Evolutionary conservation across 805 yeast species (phyloP), one percentile per base, ranked within the genome.

Genomic region (Ogataea pignaliae): DNA sequence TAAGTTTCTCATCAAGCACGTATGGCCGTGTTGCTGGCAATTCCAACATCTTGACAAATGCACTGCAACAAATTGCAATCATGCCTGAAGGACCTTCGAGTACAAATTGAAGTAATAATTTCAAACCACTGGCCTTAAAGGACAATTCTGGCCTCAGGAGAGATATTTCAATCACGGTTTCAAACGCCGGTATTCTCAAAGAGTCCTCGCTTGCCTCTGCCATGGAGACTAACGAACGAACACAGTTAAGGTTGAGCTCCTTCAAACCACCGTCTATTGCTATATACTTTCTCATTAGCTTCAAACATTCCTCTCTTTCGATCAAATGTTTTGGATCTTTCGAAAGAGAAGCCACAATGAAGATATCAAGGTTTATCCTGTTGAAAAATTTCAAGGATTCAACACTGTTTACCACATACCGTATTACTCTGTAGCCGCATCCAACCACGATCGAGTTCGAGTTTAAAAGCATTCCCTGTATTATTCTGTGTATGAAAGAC

Each of bases 221-320:
- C 1, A 82, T 66, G 12, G 86, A 72, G 3, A 85, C 78, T 2
- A 91, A 54, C 0, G 90, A 79, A 37, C 85, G 75, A 3, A 85
- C 72, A 3, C 87, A 72, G 0, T 90, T 90, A 14, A 76, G 69
- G 0, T 82, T 72, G 14, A 85, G 56, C 52, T 71, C 74, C 17
- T 68, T 61, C 7, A 71, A 64, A 2, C 88, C 91, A 58, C 59
- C 66, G 1, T 71, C 72, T 2, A 79, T 66, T 34, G 74, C 81
- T 2, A 85, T 54, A 45, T 85, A 78, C 29, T 73, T 68, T 28
- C 97, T 70, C 0, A 88, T 65, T 21, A 88, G 66, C 54, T 83
- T 85, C 29, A 91, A 56, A 0, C 95, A 93, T 55, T 89, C 88
- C 38, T 80, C 83, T 47, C 89, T 75, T 55, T 90, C 96, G 2